Percentiles rank a stretch among this genome's conserved stretches.
Conservation (phyloP, 257 asterid genomes). For the Handroanthus guayacan region DNA sequence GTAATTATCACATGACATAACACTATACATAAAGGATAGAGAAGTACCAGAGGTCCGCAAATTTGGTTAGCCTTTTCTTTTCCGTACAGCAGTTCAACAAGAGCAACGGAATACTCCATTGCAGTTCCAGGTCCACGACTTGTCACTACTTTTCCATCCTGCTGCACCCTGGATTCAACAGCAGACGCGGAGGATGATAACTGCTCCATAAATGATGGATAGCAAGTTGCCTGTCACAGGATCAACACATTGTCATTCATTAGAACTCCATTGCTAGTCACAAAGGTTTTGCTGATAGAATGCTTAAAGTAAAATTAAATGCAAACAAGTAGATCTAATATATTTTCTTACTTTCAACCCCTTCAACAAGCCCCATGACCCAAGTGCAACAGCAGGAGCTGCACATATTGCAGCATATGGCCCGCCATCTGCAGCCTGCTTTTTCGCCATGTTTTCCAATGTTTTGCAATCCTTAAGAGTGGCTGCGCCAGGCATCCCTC, state of each 20-base stretch:
- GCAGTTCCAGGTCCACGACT: slow-evolving; percentile 97
- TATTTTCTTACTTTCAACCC: slow-evolving; percentile 67
- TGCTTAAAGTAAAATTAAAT: background rate
- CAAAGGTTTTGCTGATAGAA: background rate
- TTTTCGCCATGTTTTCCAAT: slow-evolving; percentile 74
- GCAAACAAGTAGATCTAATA: background rate
- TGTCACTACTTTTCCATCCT: slow-evolving; percentile 86
- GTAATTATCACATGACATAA: background rate
- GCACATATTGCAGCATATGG: slow-evolving; percentile 95
- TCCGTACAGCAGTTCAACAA: slow-evolving; percentile 81
- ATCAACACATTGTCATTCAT: slow-evolving; percentile 24
- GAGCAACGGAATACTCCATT: slow-evolving; percentile 83
- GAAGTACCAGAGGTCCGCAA: slow-evolving; percentile 79
- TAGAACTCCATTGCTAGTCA: slow-evolving; percentile 5
- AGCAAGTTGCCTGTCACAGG: slow-evolving; percentile 81
- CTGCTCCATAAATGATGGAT: slow-evolving; percentile 88
- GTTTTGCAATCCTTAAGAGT: slow-evolving; percentile 74
- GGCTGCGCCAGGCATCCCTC: slow-evolving; percentile 94
- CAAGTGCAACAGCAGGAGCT: slow-evolving; percentile 93
- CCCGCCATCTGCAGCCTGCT: slow-evolving; percentile 71
- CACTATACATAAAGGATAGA: slow-evolving; percentile 20
- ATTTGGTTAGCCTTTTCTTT: slow-evolving; percentile 85
- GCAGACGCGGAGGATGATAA: slow-evolving; percentile 68
- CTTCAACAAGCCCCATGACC: slow-evolving; percentile 89
- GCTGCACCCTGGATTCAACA: slow-evolving; percentile 84